Evolutionary conservation across 768 basidiomycete species (phyloP), one percentile per base, ranked within the genome.

Genomic region (Pleurotus citrinopileatus): DNA sequence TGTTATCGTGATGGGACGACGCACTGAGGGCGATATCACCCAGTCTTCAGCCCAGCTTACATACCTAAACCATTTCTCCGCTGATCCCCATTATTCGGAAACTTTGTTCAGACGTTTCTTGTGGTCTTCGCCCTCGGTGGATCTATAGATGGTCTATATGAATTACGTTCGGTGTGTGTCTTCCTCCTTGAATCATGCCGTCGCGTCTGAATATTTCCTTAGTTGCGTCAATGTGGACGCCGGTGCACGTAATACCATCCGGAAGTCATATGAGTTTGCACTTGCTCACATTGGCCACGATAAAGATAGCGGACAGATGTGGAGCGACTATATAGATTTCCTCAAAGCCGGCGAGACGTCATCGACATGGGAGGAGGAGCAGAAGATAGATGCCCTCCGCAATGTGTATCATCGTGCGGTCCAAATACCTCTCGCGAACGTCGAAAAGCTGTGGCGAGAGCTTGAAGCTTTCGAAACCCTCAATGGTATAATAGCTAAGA

Each of bases 401-500:
- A 92, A 91, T 66, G 86, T 91, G 1, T 97, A 97, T 71, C 92
- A 95, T 63, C 85, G 92, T 47, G 96, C 93, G 2, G 89, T 98
- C 19, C 91, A 93, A 64, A 92, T 97, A 27, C 97, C 97, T 0
- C 79, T 98, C 60, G 90, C 94, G 66, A 94, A 94, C 63, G 84
- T 98, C 61, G 95, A 98, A 65, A 77, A 77, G 34, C 76, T 99
- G 17, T 99, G 97, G 97, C 84, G 88, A 61, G 94, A 97, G 51
- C 87, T 93, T 57, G 94, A 98, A 68, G 74, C 87, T 0, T 98
- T 97, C 63, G 96, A 99, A 68, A 93, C 82, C 46, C 73, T 97
- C 59, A 98, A 96, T 71, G 87, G 87, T 67, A 88, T 93, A 57
- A 96, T 94, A 28, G 94, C 96, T 12, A 98, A 98, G 69, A 97